These are phyloP conservation scores for Nemania serpens DNA, from an alignment of 2,329 filamentous ascomycete genomes.

Conservation along the genomic window DNA sequence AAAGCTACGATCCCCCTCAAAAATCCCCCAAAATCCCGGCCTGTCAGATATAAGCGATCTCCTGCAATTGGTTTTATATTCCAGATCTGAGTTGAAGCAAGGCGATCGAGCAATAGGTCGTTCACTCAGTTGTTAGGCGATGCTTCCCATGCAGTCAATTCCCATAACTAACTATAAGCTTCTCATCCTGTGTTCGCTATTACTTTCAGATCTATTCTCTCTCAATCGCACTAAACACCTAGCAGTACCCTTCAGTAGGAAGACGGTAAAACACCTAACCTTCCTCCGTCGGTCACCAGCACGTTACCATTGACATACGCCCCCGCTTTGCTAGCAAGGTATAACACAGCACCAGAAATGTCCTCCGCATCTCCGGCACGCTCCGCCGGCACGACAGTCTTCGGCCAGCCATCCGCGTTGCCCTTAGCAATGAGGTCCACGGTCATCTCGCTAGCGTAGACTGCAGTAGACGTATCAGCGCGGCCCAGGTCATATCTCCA, in stretches of 20 bases:
- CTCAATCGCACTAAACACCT: background rate
- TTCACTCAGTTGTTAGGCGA: no score
- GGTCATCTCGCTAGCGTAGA: constrained; percentile 55
- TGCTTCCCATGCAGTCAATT: no score
- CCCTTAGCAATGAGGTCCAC: constrained; percentile 37
- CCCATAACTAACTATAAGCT: no score
- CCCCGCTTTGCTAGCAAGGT: constrained; percentile 54
- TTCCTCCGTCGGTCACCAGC: constrained; percentile 57
- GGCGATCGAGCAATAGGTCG: no score
- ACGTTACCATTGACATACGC: constrained; percentile 60
- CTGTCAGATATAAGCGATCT: no score
- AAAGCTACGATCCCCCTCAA: no score
- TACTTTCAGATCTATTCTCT: background rate
- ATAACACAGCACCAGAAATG: constrained; percentile 58
- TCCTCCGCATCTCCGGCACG: constrained; percentile 49
- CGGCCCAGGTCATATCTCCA: background rate
- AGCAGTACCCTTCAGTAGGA: constrained; percentile 25
- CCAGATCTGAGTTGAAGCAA: no score
- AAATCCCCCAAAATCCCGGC: no score
- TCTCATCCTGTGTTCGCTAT: no score
- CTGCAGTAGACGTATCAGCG: constrained; percentile 30
- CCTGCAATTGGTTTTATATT: no score
- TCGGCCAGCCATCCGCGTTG: constrained; percentile 30
- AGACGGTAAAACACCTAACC: constrained; percentile 40
- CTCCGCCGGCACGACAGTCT: constrained; percentile 31